phyloP scores from a whole-genome alignment of 1,284 basidiomycete genomes.

The Leccinum subspadiceum region DNA sequence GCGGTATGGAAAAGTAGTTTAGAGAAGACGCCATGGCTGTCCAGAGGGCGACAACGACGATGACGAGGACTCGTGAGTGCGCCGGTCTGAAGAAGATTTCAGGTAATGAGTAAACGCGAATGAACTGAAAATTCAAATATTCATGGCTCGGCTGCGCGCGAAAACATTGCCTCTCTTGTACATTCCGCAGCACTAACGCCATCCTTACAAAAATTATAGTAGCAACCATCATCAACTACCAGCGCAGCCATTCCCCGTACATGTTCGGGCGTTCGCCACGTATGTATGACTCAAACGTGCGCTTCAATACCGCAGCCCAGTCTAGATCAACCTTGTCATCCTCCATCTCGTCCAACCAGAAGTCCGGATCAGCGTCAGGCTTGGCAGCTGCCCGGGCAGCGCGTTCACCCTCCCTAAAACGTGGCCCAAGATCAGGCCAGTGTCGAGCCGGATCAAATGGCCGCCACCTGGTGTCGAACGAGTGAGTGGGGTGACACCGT shows the following conservation, averaged over 20 bases:
- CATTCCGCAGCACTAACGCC: slow-evolving; percentile 23
- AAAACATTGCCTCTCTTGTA: slow-evolving; percentile 27
- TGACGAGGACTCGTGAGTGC: slow-evolving; percentile 10
- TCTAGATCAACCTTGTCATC: slow-evolving; percentile 61
- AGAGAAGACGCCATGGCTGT: slow-evolving; percentile 37
- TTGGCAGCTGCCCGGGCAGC: slow-evolving; percentile 35
- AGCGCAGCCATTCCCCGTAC: slow-evolving; percentile 70
- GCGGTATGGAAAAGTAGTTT: slow-evolving; percentile 44
- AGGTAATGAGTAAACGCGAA: slow-evolving; percentile 3
- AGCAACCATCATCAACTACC: slow-evolving; percentile 32
- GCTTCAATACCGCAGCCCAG: slow-evolving; percentile 77
- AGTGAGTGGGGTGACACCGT: not conserved
- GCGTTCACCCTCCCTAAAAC: slow-evolving; percentile 59
- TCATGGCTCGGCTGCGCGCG: slow-evolving; percentile 13
- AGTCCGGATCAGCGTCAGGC: slow-evolving; percentile 21
- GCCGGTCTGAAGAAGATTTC: slow-evolving; percentile 13
- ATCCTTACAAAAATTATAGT: not conserved
- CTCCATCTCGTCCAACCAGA: slow-evolving; percentile 15
- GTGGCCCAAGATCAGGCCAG: slow-evolving; percentile 67
- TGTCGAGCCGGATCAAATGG: slow-evolving; percentile 68
- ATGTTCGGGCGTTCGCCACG: slow-evolving; percentile 73
- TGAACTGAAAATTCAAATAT: slow-evolving; percentile 18
- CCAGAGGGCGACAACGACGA: slow-evolving; percentile 12
- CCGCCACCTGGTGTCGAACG: slow-evolving; percentile 51
- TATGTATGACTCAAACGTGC: slow-evolving; percentile 75